Percentiles rank a stretch among this genome's conserved stretches.
phyloP scores from a whole-genome alignment of 225 moss, liverwort and hornwort species.

The Asterella californica region DNA sequence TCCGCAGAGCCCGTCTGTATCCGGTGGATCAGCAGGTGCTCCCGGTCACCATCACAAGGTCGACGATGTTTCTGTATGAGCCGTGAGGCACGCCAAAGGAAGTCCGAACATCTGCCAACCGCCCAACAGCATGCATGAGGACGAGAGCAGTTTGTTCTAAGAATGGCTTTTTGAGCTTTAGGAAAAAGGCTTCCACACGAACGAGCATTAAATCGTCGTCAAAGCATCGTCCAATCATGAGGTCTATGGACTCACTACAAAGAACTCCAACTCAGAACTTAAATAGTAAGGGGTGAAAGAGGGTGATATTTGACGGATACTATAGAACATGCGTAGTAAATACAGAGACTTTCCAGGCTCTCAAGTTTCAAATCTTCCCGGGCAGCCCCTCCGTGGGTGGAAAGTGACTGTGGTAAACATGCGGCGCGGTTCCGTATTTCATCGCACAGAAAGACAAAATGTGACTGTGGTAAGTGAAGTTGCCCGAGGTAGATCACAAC shows the following conservation, averaged over 20 bases:
- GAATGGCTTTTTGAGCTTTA: background rate
- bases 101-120: conserved; percentile 6
- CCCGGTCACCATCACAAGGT: background rate
- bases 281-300: background rate
- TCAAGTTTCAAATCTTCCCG: too few relatives aligned
- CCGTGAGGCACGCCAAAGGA: background rate
- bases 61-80: background rate
- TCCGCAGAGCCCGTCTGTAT: background rate
- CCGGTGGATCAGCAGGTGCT: background rate
- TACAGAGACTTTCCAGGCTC: background rate
- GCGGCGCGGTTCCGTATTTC: too few relatives aligned
- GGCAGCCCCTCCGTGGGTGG: too few relatives aligned
- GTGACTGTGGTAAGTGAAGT: too few relatives aligned
- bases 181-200: conserved; percentile 4
- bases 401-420: too few relatives aligned
- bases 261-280: background rate
- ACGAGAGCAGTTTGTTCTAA: background rate
- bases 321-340: background rate
- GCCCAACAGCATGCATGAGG: background rate
- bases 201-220: conserved; percentile 2
- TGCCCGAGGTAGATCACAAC: too few relatives aligned
- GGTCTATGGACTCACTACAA: background rate
- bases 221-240: background rate
- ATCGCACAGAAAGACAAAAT: too few relatives aligned
- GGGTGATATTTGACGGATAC: background rate